Evolutionary conservation across 1,284 basidiomycete genomes (phyloP).

Genomic region (Clitocybe nebularis): DNA sequence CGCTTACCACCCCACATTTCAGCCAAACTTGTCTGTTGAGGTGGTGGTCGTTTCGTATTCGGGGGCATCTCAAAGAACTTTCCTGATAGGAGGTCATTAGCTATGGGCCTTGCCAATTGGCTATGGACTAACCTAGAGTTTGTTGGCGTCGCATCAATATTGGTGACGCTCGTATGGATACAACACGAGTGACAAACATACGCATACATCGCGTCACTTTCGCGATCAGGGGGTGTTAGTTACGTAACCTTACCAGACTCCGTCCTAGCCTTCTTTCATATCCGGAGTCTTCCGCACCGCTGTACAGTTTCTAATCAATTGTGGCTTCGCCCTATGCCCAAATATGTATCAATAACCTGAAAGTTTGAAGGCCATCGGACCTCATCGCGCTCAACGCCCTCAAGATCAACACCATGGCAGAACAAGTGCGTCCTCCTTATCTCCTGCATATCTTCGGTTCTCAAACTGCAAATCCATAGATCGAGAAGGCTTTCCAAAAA

Average conservation of each 20-base stretch:
- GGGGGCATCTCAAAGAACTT: constrained; percentile 74
- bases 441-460: constrained; percentile 1
- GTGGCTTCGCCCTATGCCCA: constrained; percentile 38
- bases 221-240: constrained; percentile 1
- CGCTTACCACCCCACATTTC: constrained; percentile 68
- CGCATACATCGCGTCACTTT: constrained; percentile 36
- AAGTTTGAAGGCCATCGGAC: constrained; percentile 25
- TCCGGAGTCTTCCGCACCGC: constrained; percentile 21
- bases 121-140: constrained; percentile 52
- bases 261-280: neutral
- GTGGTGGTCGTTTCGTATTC: constrained; percentile 53
- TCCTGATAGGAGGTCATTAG: constrained; percentile 30
- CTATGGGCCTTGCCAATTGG: neutral
- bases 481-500: constrained; percentile 96
- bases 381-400: constrained; percentile 32
- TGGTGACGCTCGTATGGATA: constrained; percentile 24
- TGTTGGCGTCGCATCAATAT: constrained; percentile 61
- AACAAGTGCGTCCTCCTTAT: constrained; percentile 46
- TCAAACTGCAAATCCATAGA: constrained; percentile 37
- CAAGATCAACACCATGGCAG: constrained; percentile 56
- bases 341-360: constrained; percentile 36
- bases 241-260: neutral
- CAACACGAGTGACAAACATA: constrained; percentile 41
- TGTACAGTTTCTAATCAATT: constrained; percentile 43
- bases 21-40: constrained; percentile 66